Base-by-base conservation (phyloP, 306 rosid species). In the Biancaea sappan region DNA sequence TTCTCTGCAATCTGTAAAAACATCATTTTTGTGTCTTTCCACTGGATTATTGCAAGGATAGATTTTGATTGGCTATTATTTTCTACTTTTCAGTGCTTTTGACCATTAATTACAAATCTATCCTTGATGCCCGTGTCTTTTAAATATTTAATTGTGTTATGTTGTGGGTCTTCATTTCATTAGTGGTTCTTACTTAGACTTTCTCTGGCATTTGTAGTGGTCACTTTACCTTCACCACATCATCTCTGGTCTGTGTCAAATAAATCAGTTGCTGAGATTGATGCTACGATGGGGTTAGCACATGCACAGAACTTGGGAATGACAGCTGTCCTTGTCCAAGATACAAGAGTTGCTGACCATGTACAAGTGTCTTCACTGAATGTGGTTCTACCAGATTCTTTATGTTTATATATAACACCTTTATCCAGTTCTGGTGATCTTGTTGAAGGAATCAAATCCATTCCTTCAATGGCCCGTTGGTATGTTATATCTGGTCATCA, bases 221-320 rank as follows among this genome's bases (percentile, higher is more conserved):
- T 94, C 66, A 44, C 75, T 66, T 85, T 94, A 70, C 98, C 98
- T 50, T 91, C 98, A 69, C 87, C 92, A 16, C 92, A 91, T 84
- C 93, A 94, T 88, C 87, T 58, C 62, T 94, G 98, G 98, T 88
- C 92, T 69, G 85, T 82, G 68, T 89, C 97, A 83, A 94, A 91
- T 85, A 77, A 86, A 82, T 91, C 97, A 11, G 86, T 94, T 77
- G 97, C 94, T 56, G 80, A 56, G 63, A 89, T 88, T 79, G 92
- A 87, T 83, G 72, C 91, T 38, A 35, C 46, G 75, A 75, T 84
- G 82, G 98, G 98, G 52, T 80, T 80, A 73, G 85, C 86, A 11
- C 72, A 79, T 71, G 94, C 98, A 32, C 72, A 87, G 65, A 82
- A 81, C 76, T 80, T 94, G 75, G 98, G 98, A 53, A 79, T 72